Base-by-base conservation (phyloP, 768 basidiomycete genomes). In the Collybia nuda region DNA sequence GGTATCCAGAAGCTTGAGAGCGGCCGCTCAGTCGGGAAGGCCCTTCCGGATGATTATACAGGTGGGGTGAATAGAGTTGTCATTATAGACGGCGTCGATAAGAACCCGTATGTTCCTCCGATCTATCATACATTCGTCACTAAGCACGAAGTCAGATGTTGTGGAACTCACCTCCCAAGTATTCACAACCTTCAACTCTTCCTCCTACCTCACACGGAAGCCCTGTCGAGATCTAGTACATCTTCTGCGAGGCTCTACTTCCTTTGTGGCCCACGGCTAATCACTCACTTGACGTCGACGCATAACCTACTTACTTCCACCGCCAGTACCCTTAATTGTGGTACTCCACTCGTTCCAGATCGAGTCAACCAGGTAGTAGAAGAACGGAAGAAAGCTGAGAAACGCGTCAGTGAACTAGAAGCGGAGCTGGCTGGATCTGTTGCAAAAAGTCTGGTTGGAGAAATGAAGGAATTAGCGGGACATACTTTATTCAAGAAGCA, bases 161-260 rank as follows among this genome's bases (percentile, higher is more conserved):
- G 88, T 49, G 88, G 90, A 9, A 91, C 93, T 14, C 94, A 97
- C 65, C 76, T 87, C 47, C 88, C 92, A 5, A 83, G 82, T 46
- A 77, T 94, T 43, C 76, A 85, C 54, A 84, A 85, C 58, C 76
- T 89, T 24, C 82, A 89, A 58, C 69, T 90, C 45, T 85, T 90
- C 71, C 66, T 90, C 39, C 64, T 87, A 38, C 83, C 88, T 19
- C 77, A 88, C 62, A 87, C 83, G 7, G 86, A 88, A 50, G 67
- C 82, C 1, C 71, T 88, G 22, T 73, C 86, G 35, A 79, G 86
- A 8, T 78, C 85, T 6, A 72, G 73, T 14, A 77, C 81, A 2
- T 78, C 81, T 0, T 84, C 85, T 50, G 82, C 81, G 19, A 84
- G 91, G 21, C 76, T 95, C 4, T 90, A 84, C 69, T 94, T 97